Evolutionary conservation across 2,329 filamentous ascomycete species (phyloP), one percentile per base, ranked within the genome.

Genomic region (Onygenales sp.): DNA sequence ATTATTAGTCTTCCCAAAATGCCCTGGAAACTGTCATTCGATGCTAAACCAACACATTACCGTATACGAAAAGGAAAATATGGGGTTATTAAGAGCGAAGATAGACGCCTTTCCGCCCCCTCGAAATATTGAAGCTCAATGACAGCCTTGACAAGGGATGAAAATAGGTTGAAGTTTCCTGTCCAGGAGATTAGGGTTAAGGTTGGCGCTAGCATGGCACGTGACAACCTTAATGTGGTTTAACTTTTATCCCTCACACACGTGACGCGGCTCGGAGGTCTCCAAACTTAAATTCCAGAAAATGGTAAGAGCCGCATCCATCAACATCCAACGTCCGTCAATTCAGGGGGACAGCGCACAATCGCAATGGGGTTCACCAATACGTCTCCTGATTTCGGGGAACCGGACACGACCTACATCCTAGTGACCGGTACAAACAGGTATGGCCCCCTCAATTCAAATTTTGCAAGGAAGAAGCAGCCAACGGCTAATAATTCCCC

Each of bases 381-480:
- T 46, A n/a, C 13, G 9, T 36, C 9, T 9, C 13, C 32, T n/a
- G 32, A 32, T 5, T 14, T n/a, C 2, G 10, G 4, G 8, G 42
- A 39, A 10, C 54, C 63, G 33, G 61, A 66, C 40, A 62, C 63
- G 46, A 58, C 58, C 42, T 69, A 67, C 65, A 82, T 88, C 7
- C 75, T 95, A 40, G 81, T 95, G 42, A 95, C 89, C 0, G 89
- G 89, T 51, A 87, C 88, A 37, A 95, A 94, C 70, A 91, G 88
- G 89, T 91, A 78, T 54, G 64, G 27, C 46, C 31, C 13, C n/a
- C 32, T 17, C 51, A 44, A 52, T 44, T 42, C 13, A 34, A 27
- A 34, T 14, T 32, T 3, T 31, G 5, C 44, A 4, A 13, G 17
- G 14, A 11, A n/a, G 11, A 11, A 27, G 32, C 3, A 33, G 32